Conservation (phyloP, 768 basidiomycete species). For the Punctularia strigosozonata region DNA sequence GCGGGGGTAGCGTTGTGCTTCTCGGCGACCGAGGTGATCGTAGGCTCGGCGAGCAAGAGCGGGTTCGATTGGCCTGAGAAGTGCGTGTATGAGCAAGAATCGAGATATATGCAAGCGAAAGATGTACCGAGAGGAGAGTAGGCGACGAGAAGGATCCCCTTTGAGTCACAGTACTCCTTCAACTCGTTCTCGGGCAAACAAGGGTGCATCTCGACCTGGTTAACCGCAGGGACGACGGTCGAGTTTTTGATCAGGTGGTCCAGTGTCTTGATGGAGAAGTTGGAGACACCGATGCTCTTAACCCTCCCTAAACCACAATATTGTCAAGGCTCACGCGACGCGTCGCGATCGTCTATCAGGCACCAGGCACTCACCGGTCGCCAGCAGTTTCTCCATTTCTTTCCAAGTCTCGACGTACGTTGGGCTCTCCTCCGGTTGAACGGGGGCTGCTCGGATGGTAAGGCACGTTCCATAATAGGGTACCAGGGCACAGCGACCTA, state of each 20-base stretch:
- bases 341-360: no score
- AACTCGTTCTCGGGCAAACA: conserved; percentile 40
- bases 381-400: conserved; percentile 14
- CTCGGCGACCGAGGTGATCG: conserved; percentile 30
- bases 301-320: no score
- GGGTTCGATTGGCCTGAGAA: not conserved
- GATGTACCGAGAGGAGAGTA: conserved; percentile 35
- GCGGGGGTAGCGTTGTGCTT: conserved; percentile 35
- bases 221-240: conserved; percentile 22
- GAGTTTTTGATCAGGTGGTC: conserved; percentile 17
- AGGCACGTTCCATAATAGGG: no score
- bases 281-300: conserved; percentile 45
- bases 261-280: conserved; percentile 48
- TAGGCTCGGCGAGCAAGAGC: conserved; percentile 29
- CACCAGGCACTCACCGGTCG: conserved; percentile 9
- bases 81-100: not conserved
- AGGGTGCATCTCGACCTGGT: conserved; percentile 32
- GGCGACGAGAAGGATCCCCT: conserved; percentile 37
- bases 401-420: conserved; percentile 14
- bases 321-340: no score
- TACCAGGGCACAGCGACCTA: no score
- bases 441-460: conserved; percentile 4
- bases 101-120: not conserved
- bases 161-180: conserved; percentile 31
- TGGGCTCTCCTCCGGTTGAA: conserved; percentile 8